phyloP scores from a whole-genome alignment of 257 asterid genomes.

The Leonotis leonurus region DNA sequence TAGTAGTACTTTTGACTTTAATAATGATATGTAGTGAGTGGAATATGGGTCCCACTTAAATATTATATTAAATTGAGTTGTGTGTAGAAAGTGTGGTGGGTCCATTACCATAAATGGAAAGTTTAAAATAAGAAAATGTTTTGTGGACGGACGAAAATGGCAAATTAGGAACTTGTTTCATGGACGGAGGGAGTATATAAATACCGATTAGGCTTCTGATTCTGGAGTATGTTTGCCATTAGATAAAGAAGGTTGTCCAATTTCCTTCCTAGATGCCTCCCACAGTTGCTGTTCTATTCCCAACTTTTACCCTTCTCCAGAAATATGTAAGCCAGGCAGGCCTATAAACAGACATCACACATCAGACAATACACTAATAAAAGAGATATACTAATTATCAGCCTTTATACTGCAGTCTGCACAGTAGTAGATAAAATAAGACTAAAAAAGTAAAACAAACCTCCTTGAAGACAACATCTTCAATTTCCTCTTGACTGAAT shows the following conservation, averaged over 20 bases:
- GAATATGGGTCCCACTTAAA: too few species aligned
- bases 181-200: too few species aligned
- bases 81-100: too few species aligned
- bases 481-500: constrained; percentile 76
- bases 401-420: constrained; percentile 4
- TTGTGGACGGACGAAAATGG: too few species aligned
- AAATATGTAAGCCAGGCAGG: constrained; percentile 98
- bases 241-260: constrained; percentile 39
- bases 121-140: too few species aligned
- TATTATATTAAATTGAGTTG: too few species aligned
- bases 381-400: background rate
- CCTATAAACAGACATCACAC: constrained; percentile 39
- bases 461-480: constrained; percentile 93
- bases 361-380: background rate
- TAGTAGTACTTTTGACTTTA: too few species aligned
- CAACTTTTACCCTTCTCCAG: constrained; percentile 94
- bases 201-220: constrained; percentile 27
- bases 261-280: constrained; percentile 65
- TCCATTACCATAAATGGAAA: too few species aligned
- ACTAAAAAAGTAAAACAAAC: constrained; percentile 28
- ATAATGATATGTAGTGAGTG: too few species aligned
- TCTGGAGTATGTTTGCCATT: constrained; percentile 30
- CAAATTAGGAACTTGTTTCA: too few species aligned
- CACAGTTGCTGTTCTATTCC: constrained; percentile 67
- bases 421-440: constrained; percentile 2